Base-by-base conservation (phyloP, 306 rosid genomes). In the Phaseolus lunatus region DNA sequence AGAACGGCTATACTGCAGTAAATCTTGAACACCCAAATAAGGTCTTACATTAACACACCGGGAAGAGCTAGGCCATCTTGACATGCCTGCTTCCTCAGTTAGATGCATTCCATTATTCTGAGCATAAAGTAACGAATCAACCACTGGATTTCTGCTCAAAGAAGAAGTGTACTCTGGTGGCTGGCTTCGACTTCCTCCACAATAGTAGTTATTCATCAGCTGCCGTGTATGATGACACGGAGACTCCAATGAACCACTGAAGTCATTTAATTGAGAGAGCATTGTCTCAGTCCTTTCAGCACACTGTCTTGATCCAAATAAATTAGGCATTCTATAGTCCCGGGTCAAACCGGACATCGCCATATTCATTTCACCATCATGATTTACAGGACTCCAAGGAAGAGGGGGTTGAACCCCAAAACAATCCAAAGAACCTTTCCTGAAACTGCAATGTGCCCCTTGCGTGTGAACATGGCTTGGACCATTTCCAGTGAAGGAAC, bases 81-180 rank as follows among this genome's bases (percentile, higher is more conserved):
- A 10, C 22, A 33, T 20, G 50, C 78, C 73, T 59, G 57, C 73
- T 27, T 78, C 87, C 50, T 59, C 84, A 72, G 33, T 58, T 44
- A 59, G 47, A 82, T 67, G 75, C 66, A 67, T 78, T 53, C 78
- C 84, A 69, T 75, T 76, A 48, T 58, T 72, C 37, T 39, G 83
- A 10, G 57, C 72, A 78, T 68, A 47, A 39, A 39, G 33, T 39
- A 50, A 76, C 65, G 76, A 71, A 74, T 81, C 88, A 69, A 76
- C 84, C 67, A 45, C 19, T 49, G 89, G 65, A 53, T 67, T 80
- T 73, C 87, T 81, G 35, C 66, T 73, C 53, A 79, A 50, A 63
- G 85, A 80, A 64, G 83, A 56, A 71, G 48, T 47, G 58, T 18
- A 52, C 26, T 57, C 86, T 0, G 47, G 52, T 22, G 67, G 43